These are phyloP conservation scores for Xerocomellus amylosporus DNA, from an alignment of 768 basidiomycete genomes.

Conservation along the genomic window DNA sequence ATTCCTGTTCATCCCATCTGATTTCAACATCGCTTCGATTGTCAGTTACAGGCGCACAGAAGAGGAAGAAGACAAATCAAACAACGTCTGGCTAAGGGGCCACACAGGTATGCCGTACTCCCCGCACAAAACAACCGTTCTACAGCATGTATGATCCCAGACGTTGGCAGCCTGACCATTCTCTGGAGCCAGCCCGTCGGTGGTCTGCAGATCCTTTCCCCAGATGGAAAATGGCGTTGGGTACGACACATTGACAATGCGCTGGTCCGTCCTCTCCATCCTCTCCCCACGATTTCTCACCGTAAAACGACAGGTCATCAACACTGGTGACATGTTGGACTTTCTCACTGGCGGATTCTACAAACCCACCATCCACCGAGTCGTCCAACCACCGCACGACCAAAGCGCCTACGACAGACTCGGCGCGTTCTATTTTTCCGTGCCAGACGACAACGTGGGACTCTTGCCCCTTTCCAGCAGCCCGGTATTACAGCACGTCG, in stretches of 20 bases:
- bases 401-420: conserved; percentile 48
- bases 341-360: conserved; percentile 60
- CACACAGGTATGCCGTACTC: conserved; percentile 43
- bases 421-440: conserved; percentile 54
- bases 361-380: conserved; percentile 58
- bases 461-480: conserved; percentile 46
- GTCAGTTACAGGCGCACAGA: conserved; percentile 46
- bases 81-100: conserved; percentile 58
- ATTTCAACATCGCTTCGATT: background rate
- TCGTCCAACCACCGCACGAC: conserved; percentile 53
- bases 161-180: conserved; percentile 54
- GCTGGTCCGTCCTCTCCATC: conserved; percentile 34
- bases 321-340: conserved; percentile 56
- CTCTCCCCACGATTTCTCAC: background rate
- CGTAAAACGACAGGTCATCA: conserved; percentile 45
- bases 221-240: conserved; percentile 55
- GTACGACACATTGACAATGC: conserved; percentile 57
- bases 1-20: background rate
- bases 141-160: conserved; percentile 42
- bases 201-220: conserved; percentile 53
- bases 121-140: background rate
- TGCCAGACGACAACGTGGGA: conserved; percentile 49
- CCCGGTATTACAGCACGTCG: conserved; percentile 45
- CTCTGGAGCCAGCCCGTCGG: conserved; percentile 60
- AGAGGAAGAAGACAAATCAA: conserved; percentile 48